phyloP scores from a whole-genome alignment of 2,329 filamentous ascomycete species.

The Ophiosphaerella herpotricha region DNA sequence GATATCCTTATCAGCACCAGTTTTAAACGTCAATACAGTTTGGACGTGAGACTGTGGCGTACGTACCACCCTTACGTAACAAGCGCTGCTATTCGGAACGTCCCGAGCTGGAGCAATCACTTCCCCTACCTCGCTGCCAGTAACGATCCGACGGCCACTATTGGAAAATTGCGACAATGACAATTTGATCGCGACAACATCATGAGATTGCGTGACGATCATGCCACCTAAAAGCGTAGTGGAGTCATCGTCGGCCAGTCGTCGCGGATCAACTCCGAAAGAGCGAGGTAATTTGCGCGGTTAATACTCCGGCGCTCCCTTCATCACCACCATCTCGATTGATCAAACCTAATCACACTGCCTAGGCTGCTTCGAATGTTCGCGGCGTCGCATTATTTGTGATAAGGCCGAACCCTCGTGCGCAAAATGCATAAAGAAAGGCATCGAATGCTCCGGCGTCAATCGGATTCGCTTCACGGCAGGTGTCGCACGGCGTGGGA shows the following conservation, averaged over 20 bases:
- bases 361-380: slow-evolving; percentile 47
- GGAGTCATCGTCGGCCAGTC: neutral
- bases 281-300: slow-evolving; percentile 3
- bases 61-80: too few species aligned
- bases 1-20: too few species aligned
- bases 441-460: slow-evolving; percentile 47
- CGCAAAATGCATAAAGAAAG: slow-evolving; percentile 46
- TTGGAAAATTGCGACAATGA: too few species aligned
- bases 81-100: too few species aligned
- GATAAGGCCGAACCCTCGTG: slow-evolving; percentile 49
- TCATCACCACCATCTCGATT: neutral
- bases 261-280: slow-evolving; percentile 2
- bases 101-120: too few species aligned
- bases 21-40: too few species aligned
- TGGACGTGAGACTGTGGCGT: too few species aligned
- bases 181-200: neutral
- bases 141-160: too few species aligned
- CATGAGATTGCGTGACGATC: neutral
- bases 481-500: slow-evolving; percentile 27
- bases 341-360: neutral
- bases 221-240: slow-evolving; percentile 1
- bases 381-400: slow-evolving; percentile 46
- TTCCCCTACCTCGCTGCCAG: too few species aligned
- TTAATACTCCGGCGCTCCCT: too few species aligned
- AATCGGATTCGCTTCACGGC: slow-evolving; percentile 46